Conservation (phyloP, 2,329 filamentous ascomycete genomes). For the Periconia macrospinosa region DNA sequence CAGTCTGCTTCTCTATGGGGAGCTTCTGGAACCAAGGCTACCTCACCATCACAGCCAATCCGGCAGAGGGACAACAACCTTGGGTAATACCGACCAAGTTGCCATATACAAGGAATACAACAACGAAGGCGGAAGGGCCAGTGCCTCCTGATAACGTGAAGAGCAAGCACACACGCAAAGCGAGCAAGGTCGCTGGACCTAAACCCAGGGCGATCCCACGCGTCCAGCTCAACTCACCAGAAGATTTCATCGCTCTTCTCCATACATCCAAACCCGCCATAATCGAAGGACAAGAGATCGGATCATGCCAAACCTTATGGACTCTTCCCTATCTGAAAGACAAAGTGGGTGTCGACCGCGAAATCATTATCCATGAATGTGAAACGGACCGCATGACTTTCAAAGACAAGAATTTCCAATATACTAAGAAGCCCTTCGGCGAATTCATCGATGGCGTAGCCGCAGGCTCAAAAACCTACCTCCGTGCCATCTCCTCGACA, state of each 20-base stretch:
- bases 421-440: slow-evolving; percentile 68
- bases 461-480: slow-evolving; percentile 67
- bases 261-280: slow-evolving; percentile 63
- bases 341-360: slow-evolving; percentile 37
- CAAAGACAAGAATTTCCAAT: slow-evolving; percentile 78
- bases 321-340: slow-evolving; percentile 67
- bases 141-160: slow-evolving; percentile 1
- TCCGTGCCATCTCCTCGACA: slow-evolving; percentile 73
- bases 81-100: slow-evolving; percentile 17
- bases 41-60: slow-evolving; percentile 20
- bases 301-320: slow-evolving; percentile 69
- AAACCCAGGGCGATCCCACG: slow-evolving; percentile 51
- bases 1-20: slow-evolving; percentile 88
- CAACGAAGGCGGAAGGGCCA: slow-evolving; percentile 1
- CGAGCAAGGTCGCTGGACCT: slow-evolving; percentile 11
- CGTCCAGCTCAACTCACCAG: slow-evolving; percentile 53
- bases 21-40: slow-evolving; percentile 70
- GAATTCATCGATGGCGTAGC: slow-evolving; percentile 64
- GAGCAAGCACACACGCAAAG: slow-evolving; percentile 16
- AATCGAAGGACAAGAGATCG: slow-evolving; percentile 67
- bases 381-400: slow-evolving; percentile 73
- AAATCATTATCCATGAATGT: slow-evolving; percentile 76
- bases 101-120: not conserved
- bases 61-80: slow-evolving; percentile 14
- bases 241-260: slow-evolving; percentile 65